A percentile compares a stretch with the other conserved stretches of the same genome.
These are phyloP conservation scores for Penicillium expansum DNA, from an alignment of 2,329 filamentous ascomycete species.

Conservation along the genomic window DNA sequence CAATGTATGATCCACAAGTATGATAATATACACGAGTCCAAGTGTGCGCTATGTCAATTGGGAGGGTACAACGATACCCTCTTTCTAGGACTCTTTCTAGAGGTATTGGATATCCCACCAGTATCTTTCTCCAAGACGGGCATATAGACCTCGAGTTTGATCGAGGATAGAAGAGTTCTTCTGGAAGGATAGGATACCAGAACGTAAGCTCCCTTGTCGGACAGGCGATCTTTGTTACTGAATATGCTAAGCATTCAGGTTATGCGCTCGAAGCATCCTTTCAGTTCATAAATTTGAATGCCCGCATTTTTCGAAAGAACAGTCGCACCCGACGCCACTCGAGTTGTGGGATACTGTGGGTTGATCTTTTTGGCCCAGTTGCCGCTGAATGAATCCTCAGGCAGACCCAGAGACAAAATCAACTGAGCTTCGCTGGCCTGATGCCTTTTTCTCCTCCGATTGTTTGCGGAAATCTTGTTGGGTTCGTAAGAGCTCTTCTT, in stretches of 20 bases:
- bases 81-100: not conserved
- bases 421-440: slow-evolving; percentile 37
- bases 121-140: not conserved
- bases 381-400: not conserved
- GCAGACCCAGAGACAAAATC: slow-evolving; percentile 39
- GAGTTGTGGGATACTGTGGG: not conserved
- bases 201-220: not conserved
- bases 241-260: not conserved
- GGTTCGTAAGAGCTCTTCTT: slow-evolving; percentile 45
- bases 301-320: not conserved
- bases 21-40: not conserved
- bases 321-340: too few species aligned
- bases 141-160: not conserved
- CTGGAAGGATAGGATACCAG: not conserved
- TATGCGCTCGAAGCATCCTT: not conserved
- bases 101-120: not conserved
- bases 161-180: not conserved
- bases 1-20: not conserved
- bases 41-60: not conserved
- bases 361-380: not conserved
- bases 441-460: slow-evolving; percentile 35
- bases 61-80: not conserved
- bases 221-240: not conserved
- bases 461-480: slow-evolving; percentile 40
- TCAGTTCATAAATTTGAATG: not conserved